Evolutionary conservation across 331 rosid species (phyloP).

Genomic region (Prunus yedoensis): DNA sequence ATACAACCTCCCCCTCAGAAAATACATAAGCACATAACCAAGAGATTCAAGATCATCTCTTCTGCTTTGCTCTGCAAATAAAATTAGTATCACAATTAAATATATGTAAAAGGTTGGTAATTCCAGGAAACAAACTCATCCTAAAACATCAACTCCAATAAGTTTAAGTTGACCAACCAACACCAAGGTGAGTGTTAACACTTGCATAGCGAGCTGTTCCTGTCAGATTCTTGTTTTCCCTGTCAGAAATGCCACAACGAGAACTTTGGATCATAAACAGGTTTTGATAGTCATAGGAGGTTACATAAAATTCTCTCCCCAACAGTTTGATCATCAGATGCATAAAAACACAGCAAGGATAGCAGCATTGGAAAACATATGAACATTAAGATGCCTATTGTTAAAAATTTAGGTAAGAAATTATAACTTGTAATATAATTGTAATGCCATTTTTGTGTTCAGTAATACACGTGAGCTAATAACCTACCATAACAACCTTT

Average conservation of each 20-base stretch:
- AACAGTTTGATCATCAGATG: neutral
- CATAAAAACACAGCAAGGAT: neutral
- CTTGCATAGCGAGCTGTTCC: slow-evolving; percentile 99
- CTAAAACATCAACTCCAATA: slow-evolving; percentile 18
- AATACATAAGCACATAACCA: slow-evolving; percentile 96
- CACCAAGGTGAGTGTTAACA: slow-evolving; percentile 98
- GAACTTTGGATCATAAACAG: neutral
- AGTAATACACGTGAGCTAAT: neutral
- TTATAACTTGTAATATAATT: neutral
- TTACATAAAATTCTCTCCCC: neutral
- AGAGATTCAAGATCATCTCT: slow-evolving; percentile 99
- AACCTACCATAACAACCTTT: too few species aligned
- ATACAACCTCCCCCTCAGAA: slow-evolving; percentile 93
- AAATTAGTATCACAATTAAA: slow-evolving; percentile 20
- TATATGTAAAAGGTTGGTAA: neutral
- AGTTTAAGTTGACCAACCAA: slow-evolving; percentile 59
- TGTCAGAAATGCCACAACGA: slow-evolving; percentile 33
- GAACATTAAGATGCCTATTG: neutral
- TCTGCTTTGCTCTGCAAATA: slow-evolving; percentile 96
- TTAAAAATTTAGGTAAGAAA: neutral
- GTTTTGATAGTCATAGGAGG: neutral
- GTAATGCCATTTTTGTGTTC: neutral
- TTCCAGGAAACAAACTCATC: neutral
- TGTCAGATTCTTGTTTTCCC: slow-evolving; percentile 99
- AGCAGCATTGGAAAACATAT: neutral